These are phyloP conservation scores for Crithidia brevicula DNA, from an alignment of 208 protist species.

Conservation along the genomic window DNA sequence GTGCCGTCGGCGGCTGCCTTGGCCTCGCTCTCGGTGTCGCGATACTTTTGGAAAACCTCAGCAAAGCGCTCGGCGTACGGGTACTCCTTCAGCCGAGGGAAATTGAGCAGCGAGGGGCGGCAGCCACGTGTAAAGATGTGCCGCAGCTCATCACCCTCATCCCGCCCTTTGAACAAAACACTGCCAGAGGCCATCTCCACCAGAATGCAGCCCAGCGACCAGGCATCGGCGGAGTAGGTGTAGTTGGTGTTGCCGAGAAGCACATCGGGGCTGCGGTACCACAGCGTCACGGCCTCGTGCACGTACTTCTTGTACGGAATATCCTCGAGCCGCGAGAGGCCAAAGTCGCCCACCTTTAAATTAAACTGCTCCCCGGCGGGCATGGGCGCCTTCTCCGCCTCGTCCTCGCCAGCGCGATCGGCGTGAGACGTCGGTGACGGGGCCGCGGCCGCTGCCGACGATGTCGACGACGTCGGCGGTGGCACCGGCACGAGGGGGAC, in stretches of 20 bases:
- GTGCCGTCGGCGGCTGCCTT: slow-evolving; percentile 9
- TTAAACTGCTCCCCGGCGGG: slow-evolving; percentile 36
- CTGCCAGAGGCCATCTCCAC: slow-evolving; percentile 78
- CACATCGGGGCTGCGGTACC: slow-evolving; percentile 95
- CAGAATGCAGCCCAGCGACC: slow-evolving; percentile 94
- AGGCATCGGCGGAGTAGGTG: slow-evolving; percentile 84
- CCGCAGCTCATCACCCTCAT: slow-evolving; percentile 85
- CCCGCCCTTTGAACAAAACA: slow-evolving; percentile 80
- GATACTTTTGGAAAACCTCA: slow-evolving; percentile 28
- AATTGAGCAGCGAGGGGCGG: slow-evolving; percentile 74
- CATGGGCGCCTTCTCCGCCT: not conserved
- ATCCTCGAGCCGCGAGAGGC: slow-evolving; percentile 79
- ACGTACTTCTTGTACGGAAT: slow-evolving; percentile 92
- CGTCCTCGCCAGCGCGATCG: not conserved
- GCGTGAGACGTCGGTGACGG: not conserved
- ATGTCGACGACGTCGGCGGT: not conserved
- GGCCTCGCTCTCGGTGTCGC: slow-evolving; percentile 16
- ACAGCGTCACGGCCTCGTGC: slow-evolving; percentile 93
- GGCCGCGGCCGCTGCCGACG: not conserved
- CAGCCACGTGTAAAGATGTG: slow-evolving; percentile 90
- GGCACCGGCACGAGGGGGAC: not conserved
- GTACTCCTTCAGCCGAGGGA: slow-evolving; percentile 63
- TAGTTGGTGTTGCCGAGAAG: slow-evolving; percentile 88
- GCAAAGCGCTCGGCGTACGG: slow-evolving; percentile 36
- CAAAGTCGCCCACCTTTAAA: slow-evolving; percentile 92